These are phyloP conservation scores for Candida sonorensis DNA, from an alignment of 805 yeast species.

Conservation along the genomic window DNA sequence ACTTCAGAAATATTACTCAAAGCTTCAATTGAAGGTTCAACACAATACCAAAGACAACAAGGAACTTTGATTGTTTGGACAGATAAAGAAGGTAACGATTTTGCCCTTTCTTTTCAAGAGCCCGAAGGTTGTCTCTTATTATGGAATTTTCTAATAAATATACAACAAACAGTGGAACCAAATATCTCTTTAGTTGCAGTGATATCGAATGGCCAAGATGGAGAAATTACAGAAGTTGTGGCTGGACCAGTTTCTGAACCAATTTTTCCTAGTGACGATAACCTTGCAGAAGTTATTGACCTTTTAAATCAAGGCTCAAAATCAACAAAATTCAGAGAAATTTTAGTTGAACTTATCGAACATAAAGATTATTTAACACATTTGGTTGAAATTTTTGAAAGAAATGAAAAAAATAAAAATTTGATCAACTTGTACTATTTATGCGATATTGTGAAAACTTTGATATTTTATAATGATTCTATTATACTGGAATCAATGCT, in stretches of 20 bases:
- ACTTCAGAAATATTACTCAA: slow-evolving; percentile 52
- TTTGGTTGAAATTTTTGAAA: slow-evolving; percentile 45
- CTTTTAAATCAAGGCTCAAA: slow-evolving; percentile 52
- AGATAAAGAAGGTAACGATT: slow-evolving; percentile 60
- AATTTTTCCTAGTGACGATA: slow-evolving; percentile 41
- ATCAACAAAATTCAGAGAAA: slow-evolving; percentile 55
- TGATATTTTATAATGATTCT: slow-evolving; percentile 67
- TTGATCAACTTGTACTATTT: slow-evolving; percentile 55
- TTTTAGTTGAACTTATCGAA: slow-evolving; percentile 49
- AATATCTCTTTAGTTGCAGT: slow-evolving; percentile 72
- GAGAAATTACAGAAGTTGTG: slow-evolving; percentile 66
- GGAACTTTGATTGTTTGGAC: slow-evolving; percentile 95
- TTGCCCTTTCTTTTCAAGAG: slow-evolving; percentile 89
- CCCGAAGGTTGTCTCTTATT: slow-evolving; percentile 79
- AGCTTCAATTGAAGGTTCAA: slow-evolving; percentile 63
- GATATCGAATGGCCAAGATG: slow-evolving; percentile 34
- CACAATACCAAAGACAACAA: slow-evolving; percentile 88
- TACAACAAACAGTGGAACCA: slow-evolving; percentile 55
- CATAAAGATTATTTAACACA: slow-evolving; percentile 45
- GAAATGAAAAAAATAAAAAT: slow-evolving; percentile 47
- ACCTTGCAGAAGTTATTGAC: slow-evolving; percentile 48
- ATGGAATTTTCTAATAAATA: slow-evolving; percentile 71
- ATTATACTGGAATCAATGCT: slow-evolving; percentile 51
- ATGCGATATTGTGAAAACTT: slow-evolving; percentile 66
- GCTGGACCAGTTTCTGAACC: slow-evolving; percentile 79